Conservation (phyloP, 1,284 basidiomycete genomes). For the Cryptococcus hybrid region DNA sequence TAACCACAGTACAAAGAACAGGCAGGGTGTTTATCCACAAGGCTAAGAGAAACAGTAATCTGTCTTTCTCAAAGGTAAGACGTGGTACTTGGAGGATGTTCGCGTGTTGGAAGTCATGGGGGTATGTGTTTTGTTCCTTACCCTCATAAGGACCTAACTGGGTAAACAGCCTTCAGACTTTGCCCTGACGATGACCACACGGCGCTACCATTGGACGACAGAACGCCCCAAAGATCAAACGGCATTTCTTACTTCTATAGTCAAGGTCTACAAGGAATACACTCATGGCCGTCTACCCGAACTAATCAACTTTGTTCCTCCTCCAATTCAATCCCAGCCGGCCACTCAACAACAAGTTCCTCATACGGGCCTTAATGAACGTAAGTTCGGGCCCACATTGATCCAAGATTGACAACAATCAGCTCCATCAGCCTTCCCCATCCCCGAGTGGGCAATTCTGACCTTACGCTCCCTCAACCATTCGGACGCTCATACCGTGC, state of each 20-base stretch:
- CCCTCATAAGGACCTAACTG: neutral
- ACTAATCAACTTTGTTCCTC: slow-evolving; percentile 42
- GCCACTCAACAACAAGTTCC: neutral
- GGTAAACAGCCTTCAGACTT: slow-evolving; percentile 62
- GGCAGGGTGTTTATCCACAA: slow-evolving; percentile 83
- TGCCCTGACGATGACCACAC: slow-evolving; percentile 70
- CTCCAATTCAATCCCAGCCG: slow-evolving; percentile 5
- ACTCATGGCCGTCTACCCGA: slow-evolving; percentile 57
- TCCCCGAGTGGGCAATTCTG: neutral
- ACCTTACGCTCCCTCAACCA: slow-evolving; percentile 14
- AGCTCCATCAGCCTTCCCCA: slow-evolving; percentile 4
- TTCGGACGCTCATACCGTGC: slow-evolving; percentile 15
- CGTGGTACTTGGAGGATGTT: slow-evolving; percentile 85
- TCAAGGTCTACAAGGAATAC: slow-evolving; percentile 67
- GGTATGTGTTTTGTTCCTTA: slow-evolving; percentile 49
- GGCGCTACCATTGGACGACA: slow-evolving; percentile 84
- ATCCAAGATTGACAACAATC: neutral
- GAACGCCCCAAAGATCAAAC: slow-evolving; percentile 69
- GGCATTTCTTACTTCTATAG: slow-evolving; percentile 65
- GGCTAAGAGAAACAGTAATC: slow-evolving; percentile 92
- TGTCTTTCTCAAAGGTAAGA: slow-evolving; percentile 95
- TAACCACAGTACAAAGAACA: slow-evolving; percentile 56
- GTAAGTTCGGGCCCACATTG: neutral
- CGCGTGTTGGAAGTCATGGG: slow-evolving; percentile 70
- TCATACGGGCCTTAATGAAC: neutral